Percentiles rank a stretch among this genome's conserved stretches.
Conservation (phyloP, 139 green algal species). For the Asterochloris sp. region DNA sequence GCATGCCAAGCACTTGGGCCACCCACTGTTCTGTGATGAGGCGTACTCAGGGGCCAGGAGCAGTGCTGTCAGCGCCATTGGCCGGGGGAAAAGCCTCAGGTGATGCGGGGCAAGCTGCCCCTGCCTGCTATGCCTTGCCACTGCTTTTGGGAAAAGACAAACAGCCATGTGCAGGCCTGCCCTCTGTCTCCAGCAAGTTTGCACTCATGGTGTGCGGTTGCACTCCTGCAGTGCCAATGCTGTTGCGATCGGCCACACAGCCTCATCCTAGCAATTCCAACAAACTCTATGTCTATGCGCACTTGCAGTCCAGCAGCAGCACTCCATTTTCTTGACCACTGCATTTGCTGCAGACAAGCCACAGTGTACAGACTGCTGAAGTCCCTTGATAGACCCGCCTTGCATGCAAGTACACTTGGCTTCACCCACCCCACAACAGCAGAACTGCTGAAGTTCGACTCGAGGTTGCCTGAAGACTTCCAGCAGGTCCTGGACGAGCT, state of each 20-base stretch:
- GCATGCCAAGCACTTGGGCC: constrained; percentile 79
- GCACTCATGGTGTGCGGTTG: background rate
- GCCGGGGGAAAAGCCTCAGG: constrained; percentile 5
- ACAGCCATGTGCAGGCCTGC: background rate
- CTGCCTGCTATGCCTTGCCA: background rate
- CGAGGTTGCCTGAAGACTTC: constrained; percentile 65
- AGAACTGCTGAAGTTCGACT: constrained; percentile 60
- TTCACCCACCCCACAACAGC: constrained; percentile 72
- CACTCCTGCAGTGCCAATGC: background rate
- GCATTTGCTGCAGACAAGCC: constrained; percentile 28
- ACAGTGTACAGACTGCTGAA: constrained; percentile 26
- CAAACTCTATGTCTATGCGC: background rate
- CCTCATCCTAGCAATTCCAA: background rate
- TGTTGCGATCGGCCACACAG: too few relatives aligned
- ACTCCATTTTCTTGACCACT: background rate
- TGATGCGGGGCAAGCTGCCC: background rate
- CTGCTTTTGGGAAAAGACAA: background rate
- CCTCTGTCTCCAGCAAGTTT: background rate
- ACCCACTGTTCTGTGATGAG: constrained; percentile 86
- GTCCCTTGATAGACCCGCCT: constrained; percentile 56
- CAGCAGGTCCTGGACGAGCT: background rate
- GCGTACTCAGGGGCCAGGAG: constrained; percentile 69
- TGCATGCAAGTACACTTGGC: constrained; percentile 80
- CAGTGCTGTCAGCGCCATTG: constrained; percentile 9
- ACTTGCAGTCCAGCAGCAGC: background rate